phyloP scores from a whole-genome alignment of 257 asterid species.

The Solanum virginianum region DNA sequence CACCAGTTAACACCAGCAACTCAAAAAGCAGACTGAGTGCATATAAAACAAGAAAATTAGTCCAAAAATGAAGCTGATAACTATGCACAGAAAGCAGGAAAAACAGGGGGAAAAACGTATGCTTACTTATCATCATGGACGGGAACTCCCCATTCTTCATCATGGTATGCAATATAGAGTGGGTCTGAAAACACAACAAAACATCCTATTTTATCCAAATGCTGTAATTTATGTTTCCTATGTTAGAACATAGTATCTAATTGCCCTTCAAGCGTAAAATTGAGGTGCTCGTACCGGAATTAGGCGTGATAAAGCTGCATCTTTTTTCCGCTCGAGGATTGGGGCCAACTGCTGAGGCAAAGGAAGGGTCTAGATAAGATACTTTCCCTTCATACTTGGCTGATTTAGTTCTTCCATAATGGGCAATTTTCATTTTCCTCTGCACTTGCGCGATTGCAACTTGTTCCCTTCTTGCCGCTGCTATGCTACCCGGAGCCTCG shows the following conservation, averaged over 20 bases:
- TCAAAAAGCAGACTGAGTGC: slow-evolving; percentile 53
- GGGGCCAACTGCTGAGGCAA: neutral
- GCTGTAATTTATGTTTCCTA: neutral
- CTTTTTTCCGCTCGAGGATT: slow-evolving; percentile 24
- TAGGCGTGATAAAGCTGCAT: slow-evolving; percentile 69
- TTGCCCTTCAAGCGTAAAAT: neutral
- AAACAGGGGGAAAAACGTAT: neutral
- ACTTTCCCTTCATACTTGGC: slow-evolving; percentile 22
- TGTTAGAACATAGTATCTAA: neutral
- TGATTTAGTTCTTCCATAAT: slow-evolving; percentile 56
- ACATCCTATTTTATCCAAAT: neutral
- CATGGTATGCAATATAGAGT: slow-evolving; percentile 62
- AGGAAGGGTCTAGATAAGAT: slow-evolving; percentile 1
- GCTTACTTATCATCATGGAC: slow-evolving; percentile 69
- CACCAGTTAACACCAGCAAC: slow-evolving; percentile 57
- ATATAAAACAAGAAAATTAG: neutral
- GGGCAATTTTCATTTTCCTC: slow-evolving; percentile 63
- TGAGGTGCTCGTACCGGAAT: slow-evolving; percentile 36
- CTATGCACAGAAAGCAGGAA: no score
- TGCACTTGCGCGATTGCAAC: slow-evolving; percentile 55
- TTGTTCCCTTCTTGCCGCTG: slow-evolving; percentile 73
- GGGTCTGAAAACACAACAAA: slow-evolving; percentile 35
- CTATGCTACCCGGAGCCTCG: slow-evolving; percentile 62
- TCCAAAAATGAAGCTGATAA: no score
- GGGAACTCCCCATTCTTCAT: slow-evolving; percentile 85